Evolutionary conservation across 441 rosid species (phyloP).

Genomic region (Omphalea diandra): DNA sequence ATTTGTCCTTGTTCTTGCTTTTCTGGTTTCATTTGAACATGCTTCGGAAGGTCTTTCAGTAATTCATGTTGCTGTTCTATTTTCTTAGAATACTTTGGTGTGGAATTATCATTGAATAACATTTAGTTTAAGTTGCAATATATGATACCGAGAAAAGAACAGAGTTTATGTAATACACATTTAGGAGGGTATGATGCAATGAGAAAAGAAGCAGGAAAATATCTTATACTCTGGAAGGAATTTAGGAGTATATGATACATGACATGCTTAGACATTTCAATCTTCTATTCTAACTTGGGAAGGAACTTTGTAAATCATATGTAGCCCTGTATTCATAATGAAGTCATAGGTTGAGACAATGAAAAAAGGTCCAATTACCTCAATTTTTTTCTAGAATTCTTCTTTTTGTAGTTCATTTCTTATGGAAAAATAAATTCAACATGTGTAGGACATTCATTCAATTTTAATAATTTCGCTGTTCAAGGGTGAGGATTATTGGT

Average conservation of each 20-base stretch:
- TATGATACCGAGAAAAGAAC: not conserved
- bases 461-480: not conserved
- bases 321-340: too few relatives aligned
- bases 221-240: not conserved
- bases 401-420: not conserved
- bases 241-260: not conserved
- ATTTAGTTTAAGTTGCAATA: not conserved
- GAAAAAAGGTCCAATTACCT: too few relatives aligned
- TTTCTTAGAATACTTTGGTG: not conserved
- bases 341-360: too few relatives aligned
- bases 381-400: not conserved
- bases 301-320: too few relatives aligned
- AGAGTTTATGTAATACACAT: not conserved
- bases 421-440: not conserved
- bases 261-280: not conserved
- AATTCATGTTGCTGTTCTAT: not conserved
- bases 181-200: not conserved
- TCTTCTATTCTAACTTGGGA: too few relatives aligned
- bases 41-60: not conserved
- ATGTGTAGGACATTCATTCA: not conserved
- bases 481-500: constrained; percentile 5
- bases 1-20: not conserved
- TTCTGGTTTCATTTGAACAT: constrained; percentile 4
- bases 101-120: not conserved
- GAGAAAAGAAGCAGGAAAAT: not conserved